These are phyloP conservation scores for Cutaneotrichosporon arboriforme DNA, from an alignment of 1,284 basidiomycete species.

Conservation along the genomic window DNA sequence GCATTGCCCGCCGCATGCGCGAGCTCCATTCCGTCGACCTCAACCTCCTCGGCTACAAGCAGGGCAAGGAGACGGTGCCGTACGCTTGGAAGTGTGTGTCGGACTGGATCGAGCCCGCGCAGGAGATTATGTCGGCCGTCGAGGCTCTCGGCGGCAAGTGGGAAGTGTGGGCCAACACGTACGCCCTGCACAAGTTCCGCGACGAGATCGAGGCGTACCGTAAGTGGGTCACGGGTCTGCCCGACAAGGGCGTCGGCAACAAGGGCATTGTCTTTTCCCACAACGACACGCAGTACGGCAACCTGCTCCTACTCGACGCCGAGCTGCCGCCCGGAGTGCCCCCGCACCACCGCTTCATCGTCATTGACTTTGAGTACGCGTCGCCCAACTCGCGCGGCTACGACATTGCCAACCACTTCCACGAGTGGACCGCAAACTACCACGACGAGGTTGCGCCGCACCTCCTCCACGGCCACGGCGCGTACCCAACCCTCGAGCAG, in stretches of 20 bases:
- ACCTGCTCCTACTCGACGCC: slow-evolving; percentile 67
- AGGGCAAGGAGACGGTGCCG: slow-evolving; percentile 55
- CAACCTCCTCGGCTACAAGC: slow-evolving; percentile 54
- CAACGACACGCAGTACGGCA: slow-evolving; percentile 92
- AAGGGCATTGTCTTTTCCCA: slow-evolving; percentile 51
- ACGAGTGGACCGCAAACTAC: slow-evolving; percentile 91
- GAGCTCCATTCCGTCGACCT: slow-evolving; percentile 88
- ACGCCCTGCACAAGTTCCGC: slow-evolving; percentile 38
- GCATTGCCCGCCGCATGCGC: slow-evolving; percentile 85
- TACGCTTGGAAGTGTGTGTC: slow-evolving; percentile 59
- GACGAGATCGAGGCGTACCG: slow-evolving; percentile 43
- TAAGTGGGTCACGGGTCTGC: slow-evolving; percentile 32
- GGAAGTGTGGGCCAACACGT: slow-evolving; percentile 40
- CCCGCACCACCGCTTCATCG: slow-evolving; percentile 66
- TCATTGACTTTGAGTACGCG: slow-evolving; percentile 94
- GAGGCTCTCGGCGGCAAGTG: slow-evolving; percentile 29
- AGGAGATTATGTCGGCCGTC: slow-evolving; percentile 30
- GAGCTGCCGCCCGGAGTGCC: slow-evolving; percentile 50
- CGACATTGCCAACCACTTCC: slow-evolving; percentile 93
- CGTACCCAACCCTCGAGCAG: slow-evolving; percentile 68
- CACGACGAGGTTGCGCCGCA: slow-evolving; percentile 61
- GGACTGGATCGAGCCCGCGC: slow-evolving; percentile 52
- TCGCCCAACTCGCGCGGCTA: slow-evolving; percentile 79
- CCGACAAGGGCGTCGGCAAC: slow-evolving; percentile 23
- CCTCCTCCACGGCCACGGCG: slow-evolving; percentile 62